phyloP scores from a whole-genome alignment of 352 stramenopile genomes.

The Albugo laibachii region DNA sequence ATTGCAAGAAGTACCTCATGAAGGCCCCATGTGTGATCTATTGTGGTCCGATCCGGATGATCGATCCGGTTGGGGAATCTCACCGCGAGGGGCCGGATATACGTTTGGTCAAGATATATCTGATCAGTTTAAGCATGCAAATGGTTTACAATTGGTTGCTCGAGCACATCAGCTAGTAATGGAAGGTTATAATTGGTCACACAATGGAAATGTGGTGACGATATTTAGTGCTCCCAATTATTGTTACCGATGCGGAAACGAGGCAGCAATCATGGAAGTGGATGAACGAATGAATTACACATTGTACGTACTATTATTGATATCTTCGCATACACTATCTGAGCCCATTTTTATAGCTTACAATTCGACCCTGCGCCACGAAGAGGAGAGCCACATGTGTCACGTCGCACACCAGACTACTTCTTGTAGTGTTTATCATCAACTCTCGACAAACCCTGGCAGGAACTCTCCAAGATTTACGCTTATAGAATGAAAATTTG shows the following conservation, averaged over 20 bases:
- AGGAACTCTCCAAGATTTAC: too few relatives aligned
- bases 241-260: constrained; percentile 97
- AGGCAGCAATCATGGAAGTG: constrained; percentile 95
- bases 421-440: constrained; percentile 64
- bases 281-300: constrained; percentile 91
- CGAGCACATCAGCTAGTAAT: constrained; percentile 91
- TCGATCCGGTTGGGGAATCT: constrained; percentile 88
- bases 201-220: constrained; percentile 94
- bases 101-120: constrained; percentile 86
- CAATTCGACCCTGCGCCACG: constrained; percentile 89
- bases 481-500: too few relatives aligned
- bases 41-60: constrained; percentile 95
- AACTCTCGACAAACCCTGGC: not conserved
- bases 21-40: constrained; percentile 96
- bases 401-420: constrained; percentile 85
- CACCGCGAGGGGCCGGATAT: constrained; percentile 81
- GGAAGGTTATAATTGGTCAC: constrained; percentile 91
- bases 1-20: constrained; percentile 91
- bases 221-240: constrained; percentile 99
- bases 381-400: constrained; percentile 86
- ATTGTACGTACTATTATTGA: constrained; percentile 50
- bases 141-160: constrained; percentile 83
- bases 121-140: constrained; percentile 87
- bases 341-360: constrained; percentile 29
- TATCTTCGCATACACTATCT: not conserved